Base-by-base conservation (phyloP, 306 rosid genomes). In the Corylus heterophylla region DNA sequence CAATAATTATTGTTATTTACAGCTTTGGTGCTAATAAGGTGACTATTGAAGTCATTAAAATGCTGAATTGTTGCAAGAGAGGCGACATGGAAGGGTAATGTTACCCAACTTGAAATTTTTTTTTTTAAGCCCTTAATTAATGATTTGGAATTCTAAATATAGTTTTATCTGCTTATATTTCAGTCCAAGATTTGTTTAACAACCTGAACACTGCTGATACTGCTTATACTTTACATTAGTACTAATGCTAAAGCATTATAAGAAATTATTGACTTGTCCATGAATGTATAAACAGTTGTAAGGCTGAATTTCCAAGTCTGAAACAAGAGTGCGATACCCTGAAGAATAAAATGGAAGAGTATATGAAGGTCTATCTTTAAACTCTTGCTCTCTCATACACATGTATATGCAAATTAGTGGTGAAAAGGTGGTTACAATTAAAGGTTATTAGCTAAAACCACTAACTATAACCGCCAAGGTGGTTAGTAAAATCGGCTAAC, bases 291-390 rank as follows among this genome's bases (percentile, higher is more conserved):
- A 42, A 70, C 74, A 84, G 85, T 45, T 51, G 47, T 4, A 51
- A 12, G 51, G 45, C 70, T 78, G 58, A 69, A 10, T 66, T 82
- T 42, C 55, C 69, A 54, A 50, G 20, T 4, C 45, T 84, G 47
- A 84, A 78, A 49, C 13, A 11, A 10, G 87, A 79, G 58, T 79
- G 54, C 1, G 76, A 78, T 44, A 77, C 14, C 44, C 74, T 89
- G 7, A 76, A 56, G 80, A 47, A 4, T 12, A 76, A 77, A 78
- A 4, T 86, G 31, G 87, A 70, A 14, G 78, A 87, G 14, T 89
- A 84, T 52, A 71, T 84, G 27, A 77, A 80, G 91, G 89, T 87
- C 31, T 61, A 49, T 74, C 1, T 63, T 29, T 74, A 31, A 31
- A 2, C 35, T 31, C 35, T 31, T 2, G 35, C 2, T 31, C 35